Base-by-base conservation (phyloP, 1,139 yeast genomes). In the Hyphopichia wangnamkhiaoensis region DNA sequence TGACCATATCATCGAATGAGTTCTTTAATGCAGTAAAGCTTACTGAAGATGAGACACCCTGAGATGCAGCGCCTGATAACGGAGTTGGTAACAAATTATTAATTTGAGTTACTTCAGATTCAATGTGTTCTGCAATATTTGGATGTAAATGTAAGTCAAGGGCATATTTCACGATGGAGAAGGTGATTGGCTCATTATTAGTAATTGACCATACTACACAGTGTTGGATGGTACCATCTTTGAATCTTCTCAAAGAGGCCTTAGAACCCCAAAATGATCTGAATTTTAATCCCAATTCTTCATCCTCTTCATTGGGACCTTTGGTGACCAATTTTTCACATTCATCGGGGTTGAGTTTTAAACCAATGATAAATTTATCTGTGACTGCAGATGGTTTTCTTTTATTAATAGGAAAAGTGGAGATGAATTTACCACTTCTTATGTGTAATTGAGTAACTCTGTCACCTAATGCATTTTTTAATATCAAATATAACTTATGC, bases 221-320 rank as follows among this genome's bases (percentile, higher is more conserved):
- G 61, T 93, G 94, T 46, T 80, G 82, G 45, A 94, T 89, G 3
- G 84, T 71, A 24, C 98, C 98, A 60, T 91, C 96, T 57, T 83
- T 84, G 65, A 91, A 94, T 58, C 95, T 79, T 68, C 99, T 80
- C 43, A 93, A 71, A 13, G 95, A 89, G 0, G 95, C 82, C 50
- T 79, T 83, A 12, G 76, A 58, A 3, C 98, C 98, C 99, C 98
- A 94, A 57, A 93, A 91, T 4, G 80, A 69, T 50, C 88, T 79
- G 66, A 94, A 93, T 40, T 75, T 72, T 7, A 69, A 58, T 5
- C 84, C 81, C 24, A 75, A 82, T 34, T 79, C 82, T 23, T 70
- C 72, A 32, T 75, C 79, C 36, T 78, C 79, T 37, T 80, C 78
- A 40, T 77, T 78, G 3, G 98, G 97, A 2, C 98, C 98, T 53